A percentile compares a stretch with the other conserved stretches of the same genome.
Evolutionary conservation across 1,284 basidiomycete species (phyloP).

Genomic region (Mixia osmundae): DNA sequence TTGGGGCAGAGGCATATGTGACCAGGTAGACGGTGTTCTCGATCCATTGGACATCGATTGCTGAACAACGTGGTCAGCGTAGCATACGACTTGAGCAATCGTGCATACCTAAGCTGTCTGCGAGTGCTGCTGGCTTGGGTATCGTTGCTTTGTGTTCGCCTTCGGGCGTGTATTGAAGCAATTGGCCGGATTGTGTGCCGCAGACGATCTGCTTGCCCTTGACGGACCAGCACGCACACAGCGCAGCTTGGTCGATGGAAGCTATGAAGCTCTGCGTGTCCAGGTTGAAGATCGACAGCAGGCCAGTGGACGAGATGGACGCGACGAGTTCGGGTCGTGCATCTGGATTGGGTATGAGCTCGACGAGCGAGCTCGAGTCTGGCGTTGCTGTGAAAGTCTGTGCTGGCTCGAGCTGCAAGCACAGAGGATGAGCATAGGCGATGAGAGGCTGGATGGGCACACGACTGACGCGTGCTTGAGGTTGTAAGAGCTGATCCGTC

Average conservation of each 20-base stretch:
- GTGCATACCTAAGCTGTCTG: not conserved
- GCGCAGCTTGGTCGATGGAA: slow-evolving; percentile 7
- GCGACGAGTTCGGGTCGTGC: slow-evolving; percentile 9
- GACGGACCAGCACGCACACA: slow-evolving; percentile 28
- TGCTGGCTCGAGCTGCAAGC: too few species aligned
- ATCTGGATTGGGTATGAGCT: slow-evolving; percentile 7
- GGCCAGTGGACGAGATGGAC: slow-evolving; percentile 6
- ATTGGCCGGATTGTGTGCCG: slow-evolving; percentile 24
- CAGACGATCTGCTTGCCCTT: slow-evolving; percentile 33
- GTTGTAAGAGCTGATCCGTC: too few species aligned
- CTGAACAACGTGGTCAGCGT: slow-evolving; percentile 1
- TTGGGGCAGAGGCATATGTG: slow-evolving; percentile 24
- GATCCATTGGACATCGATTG: slow-evolving; percentile 27
- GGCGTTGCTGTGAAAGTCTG: too few species aligned
- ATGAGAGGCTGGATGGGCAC: too few species aligned
- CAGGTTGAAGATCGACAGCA: slow-evolving; percentile 7
- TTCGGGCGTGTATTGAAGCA: slow-evolving; percentile 29
- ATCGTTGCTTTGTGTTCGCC: slow-evolving; percentile 27
- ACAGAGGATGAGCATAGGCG: too few species aligned
- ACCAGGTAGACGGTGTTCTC: slow-evolving; percentile 32
- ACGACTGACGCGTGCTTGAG: too few species aligned
- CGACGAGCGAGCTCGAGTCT: slow-evolving; percentile 3
- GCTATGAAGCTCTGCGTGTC: slow-evolving; percentile 3
- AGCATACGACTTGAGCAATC: not conserved
- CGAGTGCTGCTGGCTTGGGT: slow-evolving; percentile 21